Base-by-base conservation (phyloP, 768 basidiomycete species). In the Mycena vulgaris region DNA sequence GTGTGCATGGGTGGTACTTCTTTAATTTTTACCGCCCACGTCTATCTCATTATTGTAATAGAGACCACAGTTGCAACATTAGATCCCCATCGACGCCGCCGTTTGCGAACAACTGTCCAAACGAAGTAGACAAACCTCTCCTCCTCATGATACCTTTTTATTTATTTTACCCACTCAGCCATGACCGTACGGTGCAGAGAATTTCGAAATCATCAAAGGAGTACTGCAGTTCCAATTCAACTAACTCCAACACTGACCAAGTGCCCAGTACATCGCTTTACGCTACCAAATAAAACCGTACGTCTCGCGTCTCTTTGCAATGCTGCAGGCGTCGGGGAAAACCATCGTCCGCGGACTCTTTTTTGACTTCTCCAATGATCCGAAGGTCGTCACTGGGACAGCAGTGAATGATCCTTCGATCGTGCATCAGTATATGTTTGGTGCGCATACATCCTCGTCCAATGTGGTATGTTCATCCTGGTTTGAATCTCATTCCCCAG, bases 131-230 rank as follows among this genome's bases (percentile, higher is more conserved):
- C 27, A 19, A n/a, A 39, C 17, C 53, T 23, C 35, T 21, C 39
- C 31, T 1, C 39, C 33, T n/a, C 25, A 21, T 33, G 51, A 23
- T 28, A 10, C 17, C 16, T 17, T 35, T 55, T 33, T n/a, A 21
- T 42, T 63, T 31, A 49, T 35, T 30, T 45, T 28, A 8, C 10
- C 9, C n/a, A 6, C n/a, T n/a, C 47, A 80, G 79, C 81, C 81
- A n/a, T 82, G 82, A 82, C 74, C 80, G 0, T 82, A 82, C 52
- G 82, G 81, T 11, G 78, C 76, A 47, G 80, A 77, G 0, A 82
- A 82, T 57, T 81, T 81, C 52, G 63, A 74, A 19, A 82, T 82
- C 30, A 75, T 82, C 67, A 82, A 82, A 66, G 74, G 80, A 75
- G 80, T 78, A 69, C 27, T 25, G 31, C 30, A 16, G 19, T 40